A percentile compares a stretch with the other conserved stretches of the same genome.
phyloP scores from a whole-genome alignment of 192 early-diverging fungal genomes.

The Gigaspora rosea region DNA sequence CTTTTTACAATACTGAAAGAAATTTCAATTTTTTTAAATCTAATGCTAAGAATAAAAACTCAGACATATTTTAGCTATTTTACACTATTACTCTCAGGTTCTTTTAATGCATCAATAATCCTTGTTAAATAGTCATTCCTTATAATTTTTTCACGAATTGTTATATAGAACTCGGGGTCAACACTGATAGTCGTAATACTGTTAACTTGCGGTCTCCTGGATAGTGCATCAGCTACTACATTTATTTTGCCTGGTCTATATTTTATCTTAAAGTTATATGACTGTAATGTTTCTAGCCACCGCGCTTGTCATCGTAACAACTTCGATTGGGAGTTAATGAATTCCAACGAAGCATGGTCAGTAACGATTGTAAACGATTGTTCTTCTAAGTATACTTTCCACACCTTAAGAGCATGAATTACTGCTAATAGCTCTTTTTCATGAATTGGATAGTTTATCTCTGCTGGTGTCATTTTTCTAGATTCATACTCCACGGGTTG shows the following conservation, averaged over 20 bases:
- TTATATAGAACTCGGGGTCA: no score
- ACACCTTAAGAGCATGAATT: not conserved
- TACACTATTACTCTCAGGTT: no score
- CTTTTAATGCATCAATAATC: no score
- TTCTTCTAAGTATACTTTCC: slow-evolving; percentile 31
- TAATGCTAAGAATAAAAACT: no score
- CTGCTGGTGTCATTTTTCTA: slow-evolving; percentile 16
- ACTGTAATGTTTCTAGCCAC: slow-evolving; percentile 22
- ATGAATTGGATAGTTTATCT: not conserved
- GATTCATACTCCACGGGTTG: slow-evolving; percentile 35
- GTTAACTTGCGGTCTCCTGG: not conserved
- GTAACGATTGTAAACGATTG: slow-evolving; percentile 38
- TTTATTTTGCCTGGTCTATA: slow-evolving; percentile 27
- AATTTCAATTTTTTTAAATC: no score
- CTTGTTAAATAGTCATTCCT: no score
- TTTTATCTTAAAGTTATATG: slow-evolving; percentile 17
- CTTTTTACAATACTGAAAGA: no score
- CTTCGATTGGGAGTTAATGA: slow-evolving; percentile 42
- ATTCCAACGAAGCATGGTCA: slow-evolving; percentile 45
- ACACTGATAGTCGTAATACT: no score
- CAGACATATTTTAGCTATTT: no score
- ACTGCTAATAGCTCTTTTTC: slow-evolving; percentile 28
- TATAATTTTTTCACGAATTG: no score
- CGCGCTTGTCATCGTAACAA: not conserved
- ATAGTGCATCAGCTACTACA: not conserved